Evolutionary conservation across 192 early-diverging fungal genomes (phyloP).

Genomic region (Piromyces finnis): DNA sequence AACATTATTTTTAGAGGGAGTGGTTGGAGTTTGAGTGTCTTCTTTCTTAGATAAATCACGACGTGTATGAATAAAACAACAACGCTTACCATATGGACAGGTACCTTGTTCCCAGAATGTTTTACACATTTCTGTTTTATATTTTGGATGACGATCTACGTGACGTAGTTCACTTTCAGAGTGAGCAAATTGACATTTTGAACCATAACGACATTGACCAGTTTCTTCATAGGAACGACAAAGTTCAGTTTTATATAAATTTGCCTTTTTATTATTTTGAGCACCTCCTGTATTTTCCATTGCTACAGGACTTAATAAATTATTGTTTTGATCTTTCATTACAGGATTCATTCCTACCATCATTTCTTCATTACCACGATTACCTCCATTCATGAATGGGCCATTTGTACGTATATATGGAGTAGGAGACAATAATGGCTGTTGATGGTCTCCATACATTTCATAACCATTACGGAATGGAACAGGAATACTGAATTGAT

Average conservation of each 20-base stretch:
- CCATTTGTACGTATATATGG: not conserved
- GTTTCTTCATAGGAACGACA: constrained; percentile 44
- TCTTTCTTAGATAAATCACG: not conserved
- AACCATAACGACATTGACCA: constrained; percentile 54
- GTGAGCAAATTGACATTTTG: constrained; percentile 91
- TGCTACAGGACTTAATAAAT: not conserved
- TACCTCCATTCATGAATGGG: not conserved
- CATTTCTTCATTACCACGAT: not conserved
- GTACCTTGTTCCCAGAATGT: constrained; percentile 74
- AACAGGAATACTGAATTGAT: not conserved
- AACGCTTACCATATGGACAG: constrained; percentile 86
- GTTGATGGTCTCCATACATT: not conserved
- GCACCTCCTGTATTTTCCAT: constrained; percentile 11
- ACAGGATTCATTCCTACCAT: not conserved
- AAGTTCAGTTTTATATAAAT: constrained; percentile 58
- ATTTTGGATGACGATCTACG: constrained; percentile 73
- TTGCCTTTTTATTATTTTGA: constrained; percentile 15
- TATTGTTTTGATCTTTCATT: not conserved
- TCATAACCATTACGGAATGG: too few relatives aligned
- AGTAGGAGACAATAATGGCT: not conserved
- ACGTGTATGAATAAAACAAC: constrained; percentile 73
- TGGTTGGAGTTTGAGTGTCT: not conserved
- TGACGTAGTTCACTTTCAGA: constrained; percentile 52
- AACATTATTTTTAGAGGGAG: not conserved
- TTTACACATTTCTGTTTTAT: constrained; percentile 89